phyloP scores from a whole-genome alignment of 2,329 filamentous ascomycete species.

The Cladosporium sp. region DNA sequence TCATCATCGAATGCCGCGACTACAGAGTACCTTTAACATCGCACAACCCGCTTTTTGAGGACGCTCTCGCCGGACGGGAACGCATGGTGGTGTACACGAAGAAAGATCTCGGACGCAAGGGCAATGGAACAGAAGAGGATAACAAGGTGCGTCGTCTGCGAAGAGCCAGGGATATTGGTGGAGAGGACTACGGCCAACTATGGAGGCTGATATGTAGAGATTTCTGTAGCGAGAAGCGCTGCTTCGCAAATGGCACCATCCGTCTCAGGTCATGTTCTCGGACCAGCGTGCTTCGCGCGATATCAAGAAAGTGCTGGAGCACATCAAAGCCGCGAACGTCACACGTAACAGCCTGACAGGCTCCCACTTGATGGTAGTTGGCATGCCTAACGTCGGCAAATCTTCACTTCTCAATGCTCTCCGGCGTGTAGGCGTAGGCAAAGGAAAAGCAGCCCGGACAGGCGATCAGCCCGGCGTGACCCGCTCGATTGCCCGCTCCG shows the following conservation, averaged over 20 bases:
- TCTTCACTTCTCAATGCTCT: constrained; percentile 90
- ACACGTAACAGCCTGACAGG: constrained; percentile 68
- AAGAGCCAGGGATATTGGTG: constrained; percentile 21
- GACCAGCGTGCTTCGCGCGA: constrained; percentile 49
- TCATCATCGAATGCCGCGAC: constrained; percentile 94
- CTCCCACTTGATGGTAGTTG: constrained; percentile 83
- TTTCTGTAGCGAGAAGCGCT: constrained; percentile 46
- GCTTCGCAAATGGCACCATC: constrained; percentile 57
- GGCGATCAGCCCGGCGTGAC: constrained; percentile 89
- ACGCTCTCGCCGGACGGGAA: constrained; percentile 69
- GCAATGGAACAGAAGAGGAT: constrained; percentile 37
- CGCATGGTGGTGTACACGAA: constrained; percentile 92
- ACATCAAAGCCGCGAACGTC: constrained; percentile 55
- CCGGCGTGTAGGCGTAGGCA: constrained; percentile 66
- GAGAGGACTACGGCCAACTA: not conserved
- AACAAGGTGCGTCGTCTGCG: constrained; percentile 31
- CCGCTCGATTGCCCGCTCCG: constrained; percentile 71
- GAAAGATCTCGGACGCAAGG: constrained; percentile 66
- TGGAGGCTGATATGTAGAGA: constrained; percentile 35
- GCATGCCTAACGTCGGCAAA: constrained; percentile 98
- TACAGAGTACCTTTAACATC: constrained; percentile 87
- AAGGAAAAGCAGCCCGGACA: constrained; percentile 74
- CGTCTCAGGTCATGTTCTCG: constrained; percentile 56
- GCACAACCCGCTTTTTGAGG: constrained; percentile 86
- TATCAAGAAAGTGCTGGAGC: constrained; percentile 51